These are phyloP conservation scores for Rhododendron molle DNA, from an alignment of 148 eudicot genomes.

Conservation along the genomic window DNA sequence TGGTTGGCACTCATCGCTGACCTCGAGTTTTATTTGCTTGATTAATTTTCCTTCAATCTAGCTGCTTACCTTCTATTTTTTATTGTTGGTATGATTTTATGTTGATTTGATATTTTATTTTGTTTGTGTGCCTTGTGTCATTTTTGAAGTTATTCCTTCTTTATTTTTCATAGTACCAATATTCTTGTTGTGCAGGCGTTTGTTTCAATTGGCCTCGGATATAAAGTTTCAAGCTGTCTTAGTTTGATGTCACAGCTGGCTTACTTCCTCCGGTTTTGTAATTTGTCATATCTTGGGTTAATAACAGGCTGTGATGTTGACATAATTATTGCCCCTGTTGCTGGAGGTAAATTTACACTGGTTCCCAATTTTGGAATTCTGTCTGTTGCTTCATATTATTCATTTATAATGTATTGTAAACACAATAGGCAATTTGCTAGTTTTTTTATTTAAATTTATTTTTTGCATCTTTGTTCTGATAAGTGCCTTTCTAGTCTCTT, in stretches of 20 bases:
- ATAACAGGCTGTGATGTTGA: conserved; percentile 60
- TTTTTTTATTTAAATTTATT: background rate
- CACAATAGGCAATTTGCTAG: background rate
- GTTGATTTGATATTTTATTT: conserved; percentile 10
- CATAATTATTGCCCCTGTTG: conserved; percentile 25
- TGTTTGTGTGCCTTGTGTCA: background rate
- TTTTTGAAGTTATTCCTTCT: background rate
- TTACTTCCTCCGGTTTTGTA: conserved; percentile 51
- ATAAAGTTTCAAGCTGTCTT: conserved; percentile 34
- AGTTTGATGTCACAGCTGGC: conserved; percentile 49
- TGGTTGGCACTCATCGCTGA: conserved; percentile 37
- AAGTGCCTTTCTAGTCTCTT: background rate
- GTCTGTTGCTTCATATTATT: background rate
- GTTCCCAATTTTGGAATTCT: background rate
- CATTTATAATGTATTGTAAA: background rate
- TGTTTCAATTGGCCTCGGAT: conserved; percentile 46
- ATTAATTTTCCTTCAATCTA: conserved; percentile 2
- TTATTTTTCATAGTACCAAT: background rate
- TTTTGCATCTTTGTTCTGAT: background rate
- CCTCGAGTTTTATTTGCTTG: conserved; percentile 5
- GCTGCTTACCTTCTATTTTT: background rate
- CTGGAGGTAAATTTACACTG: conserved; percentile 36
- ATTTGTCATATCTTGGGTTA: conserved; percentile 59
- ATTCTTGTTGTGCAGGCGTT: conserved; percentile 50
- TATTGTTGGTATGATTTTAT: background rate